phyloP scores from a whole-genome alignment of 306 rosid genomes.

The Glycine latifolia region DNA sequence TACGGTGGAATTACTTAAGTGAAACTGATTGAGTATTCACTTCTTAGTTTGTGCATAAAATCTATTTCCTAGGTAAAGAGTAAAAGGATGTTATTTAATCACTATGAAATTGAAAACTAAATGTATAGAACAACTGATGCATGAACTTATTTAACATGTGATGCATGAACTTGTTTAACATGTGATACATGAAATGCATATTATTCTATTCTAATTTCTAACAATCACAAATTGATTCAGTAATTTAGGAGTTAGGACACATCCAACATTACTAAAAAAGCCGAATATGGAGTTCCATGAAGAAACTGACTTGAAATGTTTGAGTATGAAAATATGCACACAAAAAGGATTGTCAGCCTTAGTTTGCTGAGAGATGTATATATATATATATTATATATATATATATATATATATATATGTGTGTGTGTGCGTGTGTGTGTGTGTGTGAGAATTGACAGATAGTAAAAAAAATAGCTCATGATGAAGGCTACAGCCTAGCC shows the following conservation, averaged over 20 bases:
- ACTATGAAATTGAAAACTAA: neutral
- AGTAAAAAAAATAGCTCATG: too few relatives aligned
- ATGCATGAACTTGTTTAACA: neutral
- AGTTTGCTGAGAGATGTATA: too few relatives aligned
- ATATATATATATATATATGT: too few relatives aligned
- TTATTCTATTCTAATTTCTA: neutral
- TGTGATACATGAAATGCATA: neutral
- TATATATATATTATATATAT: too few relatives aligned
- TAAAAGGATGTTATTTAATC: too few relatives aligned
- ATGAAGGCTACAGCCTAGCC: too few relatives aligned
- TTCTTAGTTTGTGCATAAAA: too few relatives aligned
- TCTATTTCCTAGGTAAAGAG: too few relatives aligned
- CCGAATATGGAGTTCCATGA: neutral
- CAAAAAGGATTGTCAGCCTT: too few relatives aligned
- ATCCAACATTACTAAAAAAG: neutral
- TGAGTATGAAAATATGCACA: too few relatives aligned
- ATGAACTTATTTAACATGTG: neutral
- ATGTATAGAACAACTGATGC: neutral
- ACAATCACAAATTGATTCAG: neutral
- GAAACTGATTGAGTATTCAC: neutral
- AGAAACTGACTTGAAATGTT: neutral
- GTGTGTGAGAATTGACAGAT: too few relatives aligned
- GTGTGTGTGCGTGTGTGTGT: too few relatives aligned
- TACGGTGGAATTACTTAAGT: neutral
- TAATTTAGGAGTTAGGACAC: neutral